phyloP scores from a whole-genome alignment of 2,329 filamentous ascomycete genomes.

The Colletotrichum lini region DNA sequence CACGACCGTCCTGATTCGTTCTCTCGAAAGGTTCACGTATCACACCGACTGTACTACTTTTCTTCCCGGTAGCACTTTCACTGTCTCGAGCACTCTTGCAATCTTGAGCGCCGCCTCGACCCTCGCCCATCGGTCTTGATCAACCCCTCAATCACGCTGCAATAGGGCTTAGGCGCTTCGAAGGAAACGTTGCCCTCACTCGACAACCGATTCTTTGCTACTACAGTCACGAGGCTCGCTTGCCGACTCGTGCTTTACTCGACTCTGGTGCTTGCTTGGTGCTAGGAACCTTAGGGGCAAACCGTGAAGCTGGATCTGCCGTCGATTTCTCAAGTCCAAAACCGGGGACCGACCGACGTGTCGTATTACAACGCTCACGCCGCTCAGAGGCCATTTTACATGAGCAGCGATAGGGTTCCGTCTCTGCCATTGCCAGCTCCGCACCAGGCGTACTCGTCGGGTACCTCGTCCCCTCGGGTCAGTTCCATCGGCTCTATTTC shows the following conservation, averaged over 20 bases:
- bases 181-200: neutral
- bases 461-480: constrained; percentile 81
- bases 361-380: constrained; percentile 79
- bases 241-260: constrained; percentile 27
- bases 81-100: constrained; percentile 10
- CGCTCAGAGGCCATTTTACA: constrained; percentile 75
- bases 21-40: constrained; percentile 8
- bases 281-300: constrained; percentile 53
- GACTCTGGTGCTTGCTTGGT: constrained; percentile 24
- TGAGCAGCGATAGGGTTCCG: constrained; percentile 78
- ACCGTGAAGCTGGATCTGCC: constrained; percentile 96
- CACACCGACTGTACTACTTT: neutral
- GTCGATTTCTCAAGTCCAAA: constrained; percentile 86
- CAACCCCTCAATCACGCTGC: neutral
- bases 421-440: constrained; percentile 78
- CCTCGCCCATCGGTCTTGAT: constrained; percentile 2
- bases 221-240: constrained; percentile 18
- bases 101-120: constrained; percentile 12
- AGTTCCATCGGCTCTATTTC: constrained; percentile 78
- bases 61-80: constrained; percentile 9
- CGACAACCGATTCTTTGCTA: neutral
- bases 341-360: constrained; percentile 81
- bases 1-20: constrained; percentile 39
- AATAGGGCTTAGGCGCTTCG: neutral
- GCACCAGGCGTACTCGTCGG: constrained; percentile 79